Percentiles rank a stretch among this genome's conserved stretches.
Conservation (phyloP, 805 yeast species). For the Martiniozyma abietophila region DNA sequence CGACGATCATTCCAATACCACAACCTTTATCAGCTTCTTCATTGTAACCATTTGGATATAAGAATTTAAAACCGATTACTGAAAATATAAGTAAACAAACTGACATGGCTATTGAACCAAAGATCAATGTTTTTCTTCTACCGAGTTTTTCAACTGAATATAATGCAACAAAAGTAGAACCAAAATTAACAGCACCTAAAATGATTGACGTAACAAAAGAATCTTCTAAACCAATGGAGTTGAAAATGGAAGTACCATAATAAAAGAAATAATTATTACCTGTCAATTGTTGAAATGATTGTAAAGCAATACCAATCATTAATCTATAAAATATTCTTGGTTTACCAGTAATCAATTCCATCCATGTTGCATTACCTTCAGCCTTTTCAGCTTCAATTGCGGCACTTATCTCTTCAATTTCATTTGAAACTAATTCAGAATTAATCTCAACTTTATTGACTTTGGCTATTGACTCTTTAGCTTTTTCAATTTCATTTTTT, state of each 20-base stretch:
- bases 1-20: constrained; percentile 52
- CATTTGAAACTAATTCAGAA: constrained; percentile 52
- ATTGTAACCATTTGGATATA: constrained; percentile 32
- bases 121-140: constrained; percentile 55
- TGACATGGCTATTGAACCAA: constrained; percentile 45
- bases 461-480: constrained; percentile 47
- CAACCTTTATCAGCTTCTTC: constrained; percentile 36
- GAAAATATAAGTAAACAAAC: constrained; percentile 50
- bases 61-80: constrained; percentile 45
- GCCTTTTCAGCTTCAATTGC: constrained; percentile 42
- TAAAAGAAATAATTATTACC: constrained; percentile 97
- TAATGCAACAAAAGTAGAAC: constrained; percentile 79
- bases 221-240: constrained; percentile 79
- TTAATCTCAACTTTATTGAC: constrained; percentile 55
- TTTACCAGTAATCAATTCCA: constrained; percentile 52
- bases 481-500: constrained; percentile 55
- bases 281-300: constrained; percentile 93
- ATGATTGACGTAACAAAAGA: constrained; percentile 93
- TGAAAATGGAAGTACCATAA: constrained; percentile 86
- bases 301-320: constrained; percentile 82
- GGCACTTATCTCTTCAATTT: constrained; percentile 30
- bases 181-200: constrained; percentile 89
- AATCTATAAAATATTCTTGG: constrained; percentile 72
- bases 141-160: constrained; percentile 82
- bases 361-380: constrained; percentile 57